Base-by-base conservation (phyloP, 139 green algal species). In the Microglena sp. region DNA sequence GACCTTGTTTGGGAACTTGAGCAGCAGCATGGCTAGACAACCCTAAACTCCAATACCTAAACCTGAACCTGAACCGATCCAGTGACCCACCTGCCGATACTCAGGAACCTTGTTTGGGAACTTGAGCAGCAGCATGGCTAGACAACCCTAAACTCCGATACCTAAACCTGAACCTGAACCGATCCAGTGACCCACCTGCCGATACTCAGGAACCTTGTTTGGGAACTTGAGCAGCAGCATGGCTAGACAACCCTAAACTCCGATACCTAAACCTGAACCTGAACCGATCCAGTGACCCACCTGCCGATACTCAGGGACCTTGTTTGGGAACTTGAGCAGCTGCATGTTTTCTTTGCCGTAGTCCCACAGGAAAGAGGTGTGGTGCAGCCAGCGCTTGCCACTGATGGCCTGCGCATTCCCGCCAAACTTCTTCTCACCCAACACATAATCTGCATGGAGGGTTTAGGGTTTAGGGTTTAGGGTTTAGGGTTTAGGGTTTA, bases 361-460 rank as follows among this genome's bases (percentile, higher is more conserved):
- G 70, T 97, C 86, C 90, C 90, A 99, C 4, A 99, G 81, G 8
- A 99, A 87, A 1, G 89, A 96, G 8, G 94, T 99, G 82, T 99
- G 94, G 76, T 99, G 93, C 64, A 99, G 64, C 80, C 83, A 99
- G 18, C 91, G 76, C 21, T 78, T 57, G 40, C 88, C 89, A 1
- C 86, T 92, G 67, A 99, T 98, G 60, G 87, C 86, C 77, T 99
- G 94, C 2, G 94, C 94, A 66, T 99, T 99, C 66, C 94, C 94
- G 1, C 92, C 94, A 80, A 98, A 92, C 79, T 99, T 99, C 8
- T 30, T 68, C 6, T 91, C 60, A 0, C 79, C 89, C 63, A 97
- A 83, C 5, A 82, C 77, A 63, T 96, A 99, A 60, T 97, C 89
- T 90, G 62, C 21, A 50, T 11, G 18, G 40, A n/a, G 11, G 40